Conservation (phyloP, 2,329 filamentous ascomycete species). For the Sporothrix schenckii region DNA sequence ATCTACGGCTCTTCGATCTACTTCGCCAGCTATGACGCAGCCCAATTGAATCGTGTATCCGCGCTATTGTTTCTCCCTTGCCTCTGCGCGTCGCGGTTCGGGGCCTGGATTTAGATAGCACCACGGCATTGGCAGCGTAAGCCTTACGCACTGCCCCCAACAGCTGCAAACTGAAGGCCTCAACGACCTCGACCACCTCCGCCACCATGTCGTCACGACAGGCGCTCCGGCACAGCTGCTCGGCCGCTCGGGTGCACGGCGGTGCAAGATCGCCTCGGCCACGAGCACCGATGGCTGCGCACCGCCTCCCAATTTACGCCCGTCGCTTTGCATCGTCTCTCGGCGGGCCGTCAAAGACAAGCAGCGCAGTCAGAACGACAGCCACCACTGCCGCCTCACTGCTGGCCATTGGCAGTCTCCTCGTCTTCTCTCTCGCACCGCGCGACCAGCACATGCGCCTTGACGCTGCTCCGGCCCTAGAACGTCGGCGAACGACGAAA, state of each 20-base stretch:
- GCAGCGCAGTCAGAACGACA: neutral
- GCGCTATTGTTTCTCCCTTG: neutral
- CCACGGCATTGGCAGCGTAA: slow-evolving; percentile 16
- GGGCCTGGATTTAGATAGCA: slow-evolving; percentile 5
- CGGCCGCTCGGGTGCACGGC: neutral
- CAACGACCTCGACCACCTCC: neutral
- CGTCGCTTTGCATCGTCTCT: neutral
- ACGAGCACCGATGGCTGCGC: neutral
- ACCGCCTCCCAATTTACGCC: slow-evolving; percentile 3
- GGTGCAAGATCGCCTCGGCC: neutral
- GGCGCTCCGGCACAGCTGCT: neutral
- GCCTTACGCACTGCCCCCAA: neutral
- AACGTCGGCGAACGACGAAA: neutral
- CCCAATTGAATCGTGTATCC: slow-evolving; percentile 16
- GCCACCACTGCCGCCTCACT: slow-evolving; percentile 8
- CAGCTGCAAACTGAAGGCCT: too few species aligned
- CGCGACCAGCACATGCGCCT: slow-evolving; percentile 27
- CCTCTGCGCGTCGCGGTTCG: slow-evolving; percentile 4
- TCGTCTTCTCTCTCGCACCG: slow-evolving; percentile 18
- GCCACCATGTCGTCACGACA: slow-evolving; percentile 18
- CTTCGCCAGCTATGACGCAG: slow-evolving; percentile 2
- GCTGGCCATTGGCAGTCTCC: slow-evolving; percentile 21
- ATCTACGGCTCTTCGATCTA: neutral
- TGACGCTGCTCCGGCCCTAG: slow-evolving; percentile 1
- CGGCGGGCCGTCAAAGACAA: neutral